Conservation (phyloP, 2,329 filamentous ascomycete species). For the Exophiala mesophila region DNA sequence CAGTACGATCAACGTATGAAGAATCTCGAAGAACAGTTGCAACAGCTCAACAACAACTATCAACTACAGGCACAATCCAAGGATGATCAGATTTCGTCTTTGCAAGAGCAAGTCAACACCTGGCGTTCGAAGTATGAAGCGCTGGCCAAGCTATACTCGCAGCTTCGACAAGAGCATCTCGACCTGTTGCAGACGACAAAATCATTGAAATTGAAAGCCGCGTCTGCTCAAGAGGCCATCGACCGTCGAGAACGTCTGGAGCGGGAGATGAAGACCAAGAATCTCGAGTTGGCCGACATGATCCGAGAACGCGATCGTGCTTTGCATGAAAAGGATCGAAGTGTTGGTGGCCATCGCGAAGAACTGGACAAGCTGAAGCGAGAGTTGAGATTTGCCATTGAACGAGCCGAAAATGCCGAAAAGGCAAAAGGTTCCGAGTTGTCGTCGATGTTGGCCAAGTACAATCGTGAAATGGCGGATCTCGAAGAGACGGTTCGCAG, state of each 20-base stretch:
- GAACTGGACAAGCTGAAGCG: constrained; percentile 92
- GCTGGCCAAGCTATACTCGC: constrained; percentile 92
- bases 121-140: constrained; percentile 98
- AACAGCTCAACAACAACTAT: constrained; percentile 74
- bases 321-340: constrained; percentile 83
- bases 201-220: constrained; percentile 89
- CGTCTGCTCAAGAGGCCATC: constrained; percentile 94
- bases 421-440: constrained; percentile 91
- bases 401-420: constrained; percentile 87
- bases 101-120: constrained; percentile 96
- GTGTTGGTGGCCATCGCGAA: constrained; percentile 81
- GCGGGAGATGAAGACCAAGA: constrained; percentile 98
- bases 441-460: constrained; percentile 88
- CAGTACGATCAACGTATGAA: constrained; percentile 96
- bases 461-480: constrained; percentile 95
- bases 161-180: constrained; percentile 89
- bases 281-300: constrained; percentile 97
- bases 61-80: constrained; percentile 82
- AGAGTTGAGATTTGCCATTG: constrained; percentile 85
- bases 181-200: constrained; percentile 96
- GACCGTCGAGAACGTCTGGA: constrained; percentile 91
- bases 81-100: constrained; percentile 85
- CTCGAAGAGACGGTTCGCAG: constrained; percentile 83
- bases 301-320: constrained; percentile 93
- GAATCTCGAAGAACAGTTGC: constrained; percentile 79